Evolutionary conservation across 441 rosid genomes (phyloP), one percentile per base, ranked within the genome.

Genomic region (Pelargonium cotyledonis): DNA sequence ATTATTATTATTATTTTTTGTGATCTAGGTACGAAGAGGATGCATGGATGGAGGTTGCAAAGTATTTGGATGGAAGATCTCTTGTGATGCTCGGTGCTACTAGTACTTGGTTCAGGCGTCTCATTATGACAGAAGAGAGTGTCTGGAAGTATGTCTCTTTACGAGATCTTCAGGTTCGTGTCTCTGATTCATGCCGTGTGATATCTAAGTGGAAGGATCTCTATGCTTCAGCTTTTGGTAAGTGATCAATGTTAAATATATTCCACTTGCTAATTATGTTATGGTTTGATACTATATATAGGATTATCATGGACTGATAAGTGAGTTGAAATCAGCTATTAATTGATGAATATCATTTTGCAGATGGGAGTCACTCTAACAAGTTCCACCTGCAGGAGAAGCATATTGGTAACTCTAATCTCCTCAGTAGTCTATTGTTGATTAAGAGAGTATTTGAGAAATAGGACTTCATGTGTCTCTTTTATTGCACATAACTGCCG

Each of bases 311-410:
- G 26, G 26, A 23, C 26, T 23, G 26, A 23, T 51, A 51, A n/a
- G 58, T 51, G 58, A 15, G 19, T 2, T 19, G 19, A 0, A 8
- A 4, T 19, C 4, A 18, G 6, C 8, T 23, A 6, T 18, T 58
- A 29, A 58, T 21, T 23, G 38, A 58, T 18, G 51, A 16, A 58
- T 35, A 35, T 68, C 69, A 65, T 67, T 11, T 65, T 70, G 74
- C 85, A 90, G 97, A 88, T 84, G 97, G 97, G 70, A 90, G 91
- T 72, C 97, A 91, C 85, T 87, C 99, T 57, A 87, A 81, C 83
- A 69, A 71, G 63, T 85, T 84, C 76, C 92, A 77, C 40, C 89
- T 90, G 67, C 70, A 72, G 80, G 88, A 89, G 70, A 95, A 89
- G 70, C 97, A 91, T 75, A 84, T 95, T 6, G 99, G 99, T 89